Conservation (phyloP, 495 filamentous ascomycete species). For the Parmelia sp. region DNA sequence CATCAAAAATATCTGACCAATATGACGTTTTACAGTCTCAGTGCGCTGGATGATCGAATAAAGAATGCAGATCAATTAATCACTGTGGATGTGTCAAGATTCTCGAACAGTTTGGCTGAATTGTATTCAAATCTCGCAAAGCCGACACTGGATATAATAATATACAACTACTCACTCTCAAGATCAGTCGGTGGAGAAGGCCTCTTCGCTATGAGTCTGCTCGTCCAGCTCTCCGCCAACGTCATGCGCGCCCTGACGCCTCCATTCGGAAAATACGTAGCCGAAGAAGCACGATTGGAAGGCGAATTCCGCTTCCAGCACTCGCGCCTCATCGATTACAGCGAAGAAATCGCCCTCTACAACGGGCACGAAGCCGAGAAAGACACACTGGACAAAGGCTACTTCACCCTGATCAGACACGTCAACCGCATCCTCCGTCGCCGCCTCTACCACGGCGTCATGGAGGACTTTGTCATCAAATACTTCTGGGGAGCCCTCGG, state of each 20-base stretch:
- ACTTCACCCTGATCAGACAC: slow-evolving; percentile 98
- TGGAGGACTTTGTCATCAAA: slow-evolving; percentile 99
- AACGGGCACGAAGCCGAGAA: slow-evolving; percentile 93
- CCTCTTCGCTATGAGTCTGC: slow-evolving; percentile 83
- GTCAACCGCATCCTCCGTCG: slow-evolving; percentile 90
- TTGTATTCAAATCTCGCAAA: slow-evolving; percentile 98
- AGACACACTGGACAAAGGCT: slow-evolving; percentile 93
- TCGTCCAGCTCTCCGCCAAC: slow-evolving; percentile 87
- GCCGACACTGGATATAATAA: slow-evolving; percentile 86
- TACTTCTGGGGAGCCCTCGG: slow-evolving; percentile 98
- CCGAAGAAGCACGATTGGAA: slow-evolving; percentile 88
- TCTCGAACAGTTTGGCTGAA: slow-evolving; percentile 90
- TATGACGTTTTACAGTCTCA: slow-evolving; percentile 96
- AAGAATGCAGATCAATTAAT: slow-evolving; percentile 98
- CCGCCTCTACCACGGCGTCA: slow-evolving; percentile 89
- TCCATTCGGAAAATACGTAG: slow-evolving; percentile 97
- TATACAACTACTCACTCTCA: slow-evolving; percentile 91
- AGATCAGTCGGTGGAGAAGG: slow-evolving; percentile 92
- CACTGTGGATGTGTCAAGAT: slow-evolving; percentile 90
- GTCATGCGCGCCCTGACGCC: slow-evolving; percentile 93
- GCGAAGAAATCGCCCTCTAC: slow-evolving; percentile 90
- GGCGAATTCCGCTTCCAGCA: slow-evolving; percentile 96
- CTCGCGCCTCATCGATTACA: slow-evolving; percentile 87
- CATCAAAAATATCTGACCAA: slow-evolving; percentile 90
- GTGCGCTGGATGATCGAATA: slow-evolving; percentile 91